Conservation (phyloP, 2,329 filamentous ascomycete species). For the Aspergillus texensis region DNA sequence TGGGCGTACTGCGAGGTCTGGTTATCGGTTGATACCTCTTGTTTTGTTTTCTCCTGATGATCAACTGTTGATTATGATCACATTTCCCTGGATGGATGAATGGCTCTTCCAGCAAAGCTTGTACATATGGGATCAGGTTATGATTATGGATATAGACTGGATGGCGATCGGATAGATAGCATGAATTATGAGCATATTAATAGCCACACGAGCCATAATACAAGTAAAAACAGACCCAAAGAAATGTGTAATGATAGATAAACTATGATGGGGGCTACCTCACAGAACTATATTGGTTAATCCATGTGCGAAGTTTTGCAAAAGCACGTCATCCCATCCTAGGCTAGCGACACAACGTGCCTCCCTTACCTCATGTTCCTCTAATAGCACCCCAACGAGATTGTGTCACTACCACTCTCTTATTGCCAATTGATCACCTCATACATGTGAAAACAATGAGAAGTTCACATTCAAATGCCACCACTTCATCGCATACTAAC, state of each 20-base stretch:
- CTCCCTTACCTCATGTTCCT: not conserved
- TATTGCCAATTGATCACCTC: slow-evolving; percentile 3
- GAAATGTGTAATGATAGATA: not conserved
- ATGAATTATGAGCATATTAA: slow-evolving; percentile 4
- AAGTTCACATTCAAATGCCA: not conserved
- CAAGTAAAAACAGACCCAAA: not conserved
- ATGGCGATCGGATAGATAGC: slow-evolving; percentile 7
- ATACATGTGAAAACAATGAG: not conserved
- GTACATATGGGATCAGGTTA: slow-evolving; percentile 4
- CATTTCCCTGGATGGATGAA: slow-evolving; percentile 3
- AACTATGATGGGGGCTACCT: not conserved
- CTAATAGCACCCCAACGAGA: not conserved
- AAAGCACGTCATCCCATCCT: not conserved
- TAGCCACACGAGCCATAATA: not conserved
- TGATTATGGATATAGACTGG: slow-evolving; percentile 3
- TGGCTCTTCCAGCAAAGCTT: not conserved
- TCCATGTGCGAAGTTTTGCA: not conserved
- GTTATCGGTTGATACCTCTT: slow-evolving; percentile 2
- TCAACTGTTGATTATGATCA: slow-evolving; percentile 1
- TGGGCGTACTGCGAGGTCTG: not conserved
- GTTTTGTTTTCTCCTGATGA: not conserved
- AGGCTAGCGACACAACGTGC: not conserved
- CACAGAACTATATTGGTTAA: not conserved
- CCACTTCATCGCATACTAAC: not conserved
- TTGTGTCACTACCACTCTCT: not conserved